These are phyloP conservation scores for Trichoderma breve DNA, from an alignment of 2,329 filamentous ascomycete species.

Conservation along the genomic window DNA sequence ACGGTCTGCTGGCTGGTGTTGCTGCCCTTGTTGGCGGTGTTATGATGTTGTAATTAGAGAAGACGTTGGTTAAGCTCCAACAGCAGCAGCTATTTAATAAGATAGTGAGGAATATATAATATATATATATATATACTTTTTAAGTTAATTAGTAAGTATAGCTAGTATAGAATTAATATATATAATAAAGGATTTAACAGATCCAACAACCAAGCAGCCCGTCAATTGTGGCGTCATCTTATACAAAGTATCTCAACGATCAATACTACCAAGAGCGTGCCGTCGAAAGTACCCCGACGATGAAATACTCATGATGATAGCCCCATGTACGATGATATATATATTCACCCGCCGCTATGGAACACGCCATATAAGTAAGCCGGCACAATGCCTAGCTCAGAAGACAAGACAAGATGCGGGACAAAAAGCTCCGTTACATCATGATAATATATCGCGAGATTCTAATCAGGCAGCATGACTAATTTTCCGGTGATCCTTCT, in stretches of 20 bases:
- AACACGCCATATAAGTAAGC: too few species aligned
- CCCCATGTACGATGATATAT: too few species aligned
- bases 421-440: too few species aligned
- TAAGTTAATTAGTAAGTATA: background rate
- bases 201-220: background rate
- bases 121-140: background rate
- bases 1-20: slow-evolving; percentile 37
- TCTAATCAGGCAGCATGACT: background rate
- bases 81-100: background rate
- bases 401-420: background rate
- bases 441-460: background rate
- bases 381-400: too few species aligned
- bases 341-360: too few species aligned
- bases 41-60: slow-evolving; percentile 32
- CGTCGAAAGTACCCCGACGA: background rate
- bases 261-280: too few species aligned
- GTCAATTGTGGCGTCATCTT: too few species aligned
- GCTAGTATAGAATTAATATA: too few species aligned
- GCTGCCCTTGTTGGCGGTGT: slow-evolving; percentile 36
- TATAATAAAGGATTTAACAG: background rate
- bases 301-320: background rate
- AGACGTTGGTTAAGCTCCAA: background rate
- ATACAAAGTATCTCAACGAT: too few species aligned
- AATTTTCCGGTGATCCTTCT: background rate
- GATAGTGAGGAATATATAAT: background rate